Evolutionary conservation across 2,329 filamentous ascomycete species (phyloP), one percentile per base, ranked within the genome.

Genomic region (Pyrenophora tritici-repentis): DNA sequence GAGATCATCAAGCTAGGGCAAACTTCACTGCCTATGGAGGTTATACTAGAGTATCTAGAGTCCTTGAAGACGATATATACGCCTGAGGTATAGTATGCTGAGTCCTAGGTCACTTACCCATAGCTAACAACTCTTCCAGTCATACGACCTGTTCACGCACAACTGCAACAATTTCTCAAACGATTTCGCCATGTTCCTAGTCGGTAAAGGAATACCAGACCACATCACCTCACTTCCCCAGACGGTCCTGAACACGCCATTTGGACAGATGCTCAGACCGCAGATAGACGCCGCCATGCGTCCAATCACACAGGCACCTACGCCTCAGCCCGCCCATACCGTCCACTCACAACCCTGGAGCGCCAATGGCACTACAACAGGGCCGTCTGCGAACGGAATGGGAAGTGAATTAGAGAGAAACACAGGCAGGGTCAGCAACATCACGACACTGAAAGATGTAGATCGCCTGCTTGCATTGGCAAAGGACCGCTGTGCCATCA

Each of bases 161-260:
- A 99, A 99, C 71, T 97, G 93, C 78, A 99, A 97, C 77, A 97
- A 97, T 73, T 99, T 97, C 74, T 90, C 89, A 3, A 93, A 97
- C 67, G 91, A 96, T 55, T 87, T 97, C 60, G 80, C 90, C 56
- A 94, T 90, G 73, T 97, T 97, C 58, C 79, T 97, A 0, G 79
- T 97, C 1, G 93, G 94, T 17, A 89, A 86, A 62, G 89, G 90
- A 2, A 97, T 97, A 53, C 94, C 94, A 0, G 83, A 86, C 1
- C 86, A 96, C 64, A 97, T 99, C 59, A 83, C 85, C 24, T 90
- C 87, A 60, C 86, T 97, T 69, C 93, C 93, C 0, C 83, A 91
- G 65, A 88, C 87, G 1, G 92, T 97, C 7, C 80, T 97, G 10
- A 85, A 89, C 51, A 94, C 91, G 0, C 91, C 91, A 0, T 88